Conservation (phyloP, 1,284 basidiomycete species). For the Apiotrichum laibachii region DNA sequence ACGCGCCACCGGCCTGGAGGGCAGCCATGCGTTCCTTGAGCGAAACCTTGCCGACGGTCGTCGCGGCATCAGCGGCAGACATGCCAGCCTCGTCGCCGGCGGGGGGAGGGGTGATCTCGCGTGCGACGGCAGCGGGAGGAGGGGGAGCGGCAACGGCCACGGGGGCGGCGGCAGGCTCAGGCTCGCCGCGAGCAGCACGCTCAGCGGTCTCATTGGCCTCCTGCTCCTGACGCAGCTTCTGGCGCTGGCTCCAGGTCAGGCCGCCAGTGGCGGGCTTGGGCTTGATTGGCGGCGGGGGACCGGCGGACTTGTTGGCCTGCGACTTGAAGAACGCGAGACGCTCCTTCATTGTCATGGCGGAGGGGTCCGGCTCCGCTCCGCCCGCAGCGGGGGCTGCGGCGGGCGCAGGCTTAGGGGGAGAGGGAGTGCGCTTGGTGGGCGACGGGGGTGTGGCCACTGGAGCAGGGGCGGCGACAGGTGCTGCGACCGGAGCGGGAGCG, state of each 20-base stretch:
- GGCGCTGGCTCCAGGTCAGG: conserved; percentile 53
- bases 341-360: conserved; percentile 49
- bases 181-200: conserved; percentile 14
- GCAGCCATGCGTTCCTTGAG: conserved; percentile 91
- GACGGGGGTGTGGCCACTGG: neutral
- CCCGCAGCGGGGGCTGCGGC: neutral
- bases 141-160: conserved; percentile 5
- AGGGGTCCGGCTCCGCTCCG: conserved; percentile 22
- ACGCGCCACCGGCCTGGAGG: conserved; percentile 69
- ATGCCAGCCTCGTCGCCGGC: conserved; percentile 52
- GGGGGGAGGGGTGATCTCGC: neutral
- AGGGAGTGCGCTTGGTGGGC: neutral
- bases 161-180: conserved; percentile 2
- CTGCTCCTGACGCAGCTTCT: conserved; percentile 49
- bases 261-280: conserved; percentile 62
- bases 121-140: conserved; percentile 3
- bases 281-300: conserved; percentile 57
- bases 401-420: conserved; percentile 12
- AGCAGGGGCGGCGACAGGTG: neutral
- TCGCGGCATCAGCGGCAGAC: conserved; percentile 79
- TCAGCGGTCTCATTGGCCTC: conserved; percentile 44
- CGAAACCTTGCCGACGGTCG: conserved; percentile 66
- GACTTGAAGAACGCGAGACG: conserved; percentile 52
- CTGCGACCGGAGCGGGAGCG: neutral
- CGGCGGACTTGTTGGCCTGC: conserved; percentile 32